These are phyloP conservation scores for Pseudomassariella vexata DNA, from an alignment of 2,329 filamentous ascomycete genomes.

Conservation along the genomic window DNA sequence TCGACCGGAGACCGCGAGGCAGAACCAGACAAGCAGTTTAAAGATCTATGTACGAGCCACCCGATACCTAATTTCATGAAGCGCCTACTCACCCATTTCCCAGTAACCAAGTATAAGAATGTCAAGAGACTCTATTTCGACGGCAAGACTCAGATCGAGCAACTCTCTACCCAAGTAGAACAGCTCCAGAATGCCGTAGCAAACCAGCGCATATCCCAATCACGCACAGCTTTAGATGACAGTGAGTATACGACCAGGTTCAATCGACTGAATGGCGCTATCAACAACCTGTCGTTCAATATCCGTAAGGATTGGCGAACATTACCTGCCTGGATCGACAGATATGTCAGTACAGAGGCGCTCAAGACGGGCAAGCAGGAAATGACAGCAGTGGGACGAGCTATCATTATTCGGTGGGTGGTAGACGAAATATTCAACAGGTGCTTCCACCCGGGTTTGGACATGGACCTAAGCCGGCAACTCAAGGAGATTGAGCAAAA, in stretches of 20 bases:
- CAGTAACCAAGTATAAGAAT: slow-evolving; percentile 94
- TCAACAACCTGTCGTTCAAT: slow-evolving; percentile 91
- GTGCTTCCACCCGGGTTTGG: slow-evolving; percentile 87
- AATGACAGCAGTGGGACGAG: slow-evolving; percentile 92
- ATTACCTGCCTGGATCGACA: slow-evolving; percentile 74
- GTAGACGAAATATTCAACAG: slow-evolving; percentile 87
- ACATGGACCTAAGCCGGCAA: slow-evolving; percentile 66
- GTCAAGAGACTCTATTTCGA: slow-evolving; percentile 98
- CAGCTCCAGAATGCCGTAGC: slow-evolving; percentile 96
- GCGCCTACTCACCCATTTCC: slow-evolving; percentile 23
- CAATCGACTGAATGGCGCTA: slow-evolving; percentile 84
- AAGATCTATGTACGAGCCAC: slow-evolving; percentile 46
- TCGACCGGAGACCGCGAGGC: slow-evolving; percentile 34
- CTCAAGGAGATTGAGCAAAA: slow-evolving; percentile 85
- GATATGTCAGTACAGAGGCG: slow-evolving; percentile 78
- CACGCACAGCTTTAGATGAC: slow-evolving; percentile 89
- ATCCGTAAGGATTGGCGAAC: slow-evolving; percentile 90
- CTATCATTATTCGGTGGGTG: slow-evolving; percentile 83
- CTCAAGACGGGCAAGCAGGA: slow-evolving; percentile 87
- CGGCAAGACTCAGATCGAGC: slow-evolving; percentile 85
- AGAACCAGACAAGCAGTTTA: slow-evolving; percentile 50
- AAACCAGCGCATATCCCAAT: slow-evolving; percentile 90
- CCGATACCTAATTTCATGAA: slow-evolving; percentile 6
- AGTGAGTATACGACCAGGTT: slow-evolving; percentile 89
- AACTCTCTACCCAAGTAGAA: slow-evolving; percentile 81